phyloP scores from a whole-genome alignment of 176 grass and related monocot species.

The Eragrostis curvula region DNA sequence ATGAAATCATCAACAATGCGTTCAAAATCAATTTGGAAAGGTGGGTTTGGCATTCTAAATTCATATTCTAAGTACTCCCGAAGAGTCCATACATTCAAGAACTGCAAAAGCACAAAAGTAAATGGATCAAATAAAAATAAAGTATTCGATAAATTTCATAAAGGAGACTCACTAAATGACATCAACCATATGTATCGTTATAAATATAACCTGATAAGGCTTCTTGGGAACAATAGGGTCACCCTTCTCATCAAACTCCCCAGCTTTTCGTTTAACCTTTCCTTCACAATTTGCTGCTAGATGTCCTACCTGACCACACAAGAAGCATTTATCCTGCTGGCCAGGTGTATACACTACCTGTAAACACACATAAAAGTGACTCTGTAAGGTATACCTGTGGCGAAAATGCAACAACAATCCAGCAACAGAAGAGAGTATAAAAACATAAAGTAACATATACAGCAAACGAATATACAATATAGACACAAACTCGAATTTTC shows the following conservation, averaged over 20 bases:
- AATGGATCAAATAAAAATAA: slow-evolving; percentile 13
- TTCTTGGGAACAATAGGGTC: slow-evolving; percentile 74
- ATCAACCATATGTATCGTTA: no score
- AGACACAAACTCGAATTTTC: neutral
- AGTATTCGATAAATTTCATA: neutral
- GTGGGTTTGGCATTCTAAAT: slow-evolving; percentile 88
- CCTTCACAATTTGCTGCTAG: slow-evolving; percentile 93
- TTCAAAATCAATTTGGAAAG: slow-evolving; percentile 90
- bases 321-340: slow-evolving; percentile 97
- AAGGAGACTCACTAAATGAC: neutral
- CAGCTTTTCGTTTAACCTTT: slow-evolving; percentile 94
- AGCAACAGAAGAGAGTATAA: neutral
- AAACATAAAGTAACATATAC: neutral
- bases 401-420: neutral
- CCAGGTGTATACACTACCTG: slow-evolving; percentile 96
- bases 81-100: slow-evolving; percentile 99
- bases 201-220: slow-evolving; percentile 96
- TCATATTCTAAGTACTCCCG: slow-evolving; percentile 94
- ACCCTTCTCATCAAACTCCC: slow-evolving; percentile 93
- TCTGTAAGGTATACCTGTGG: slow-evolving; percentile 13
- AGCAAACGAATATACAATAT: slow-evolving; percentile 17
- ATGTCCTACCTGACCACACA: slow-evolving; percentile 98
- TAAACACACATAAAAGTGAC: slow-evolving; percentile 44
- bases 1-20: slow-evolving; percentile 98
- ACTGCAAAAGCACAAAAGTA: slow-evolving; percentile 51